These are phyloP conservation scores for Baeospora myosura DNA, from an alignment of 1,284 basidiomycete species.

Conservation along the genomic window DNA sequence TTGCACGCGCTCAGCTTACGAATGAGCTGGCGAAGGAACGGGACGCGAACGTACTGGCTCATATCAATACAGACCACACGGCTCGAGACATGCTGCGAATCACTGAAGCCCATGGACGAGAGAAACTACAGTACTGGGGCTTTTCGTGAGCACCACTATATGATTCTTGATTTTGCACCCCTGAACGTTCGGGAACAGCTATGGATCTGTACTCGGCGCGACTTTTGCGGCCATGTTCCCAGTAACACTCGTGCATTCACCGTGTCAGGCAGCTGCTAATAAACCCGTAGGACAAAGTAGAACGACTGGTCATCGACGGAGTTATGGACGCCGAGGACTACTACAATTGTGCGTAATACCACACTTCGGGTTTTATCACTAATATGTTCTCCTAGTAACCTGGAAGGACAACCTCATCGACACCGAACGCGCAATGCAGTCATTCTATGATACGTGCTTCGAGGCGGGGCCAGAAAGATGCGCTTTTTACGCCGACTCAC, in stretches of 20 bases:
- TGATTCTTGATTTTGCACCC: background rate
- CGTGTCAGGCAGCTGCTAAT: background rate
- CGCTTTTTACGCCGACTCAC: constrained; percentile 12
- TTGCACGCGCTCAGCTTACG: constrained; percentile 14
- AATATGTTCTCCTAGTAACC: constrained; percentile 5
- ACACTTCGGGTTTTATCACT: no score
- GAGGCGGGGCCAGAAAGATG: constrained; percentile 14
- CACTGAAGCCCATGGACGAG: constrained; percentile 17
- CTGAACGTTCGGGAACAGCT: constrained; percentile 6
- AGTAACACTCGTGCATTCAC: constrained; percentile 5
- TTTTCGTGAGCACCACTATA: constrained; percentile 16
- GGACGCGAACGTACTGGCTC: constrained; percentile 10
- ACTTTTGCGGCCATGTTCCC: constrained; percentile 19
- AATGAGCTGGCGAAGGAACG: constrained; percentile 17
- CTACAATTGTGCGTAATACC: constrained; percentile 9
- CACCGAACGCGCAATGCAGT: constrained; percentile 9
- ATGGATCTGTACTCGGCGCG: constrained; percentile 15
- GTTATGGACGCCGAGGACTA: constrained; percentile 14
- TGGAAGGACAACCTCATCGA: constrained; percentile 12
- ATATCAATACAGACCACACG: constrained; percentile 20
- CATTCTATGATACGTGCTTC: constrained; percentile 14
- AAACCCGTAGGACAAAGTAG: constrained; percentile 13
- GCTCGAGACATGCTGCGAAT: constrained; percentile 23
- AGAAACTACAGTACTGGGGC: constrained; percentile 23
- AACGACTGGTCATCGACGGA: constrained; percentile 16